phyloP scores from a whole-genome alignment of 176 grass and related monocot genomes.

The Oropetium thomaeum region DNA sequence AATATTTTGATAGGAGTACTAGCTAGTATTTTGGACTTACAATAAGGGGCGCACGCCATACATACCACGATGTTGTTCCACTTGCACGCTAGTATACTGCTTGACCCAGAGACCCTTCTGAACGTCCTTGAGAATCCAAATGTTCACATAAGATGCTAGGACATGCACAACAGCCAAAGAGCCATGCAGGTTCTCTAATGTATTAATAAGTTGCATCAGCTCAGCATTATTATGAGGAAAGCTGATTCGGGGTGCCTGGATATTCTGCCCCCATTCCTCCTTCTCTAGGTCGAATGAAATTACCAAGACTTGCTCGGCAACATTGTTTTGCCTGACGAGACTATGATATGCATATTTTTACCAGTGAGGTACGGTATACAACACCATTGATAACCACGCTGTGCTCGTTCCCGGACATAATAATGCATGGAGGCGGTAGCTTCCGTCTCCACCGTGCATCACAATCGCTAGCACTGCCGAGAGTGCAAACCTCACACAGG shows the following conservation, averaged over 20 bases:
- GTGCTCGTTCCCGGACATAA: no score
- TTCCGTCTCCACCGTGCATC: neutral
- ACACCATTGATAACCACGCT: neutral
- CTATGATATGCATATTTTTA: neutral
- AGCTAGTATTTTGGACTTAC: no score
- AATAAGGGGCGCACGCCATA: no score
- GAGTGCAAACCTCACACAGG: conserved; percentile 3
- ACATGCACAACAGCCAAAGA: neutral
- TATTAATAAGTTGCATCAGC: no score
- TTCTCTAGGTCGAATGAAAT: conserved; percentile 13
- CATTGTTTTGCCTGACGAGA: neutral
- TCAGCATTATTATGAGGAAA: neutral
- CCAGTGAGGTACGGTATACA: neutral
- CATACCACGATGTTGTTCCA: no score
- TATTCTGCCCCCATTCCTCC: neutral
- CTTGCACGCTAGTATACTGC: neutral
- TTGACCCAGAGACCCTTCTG: neutral
- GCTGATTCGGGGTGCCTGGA: neutral
- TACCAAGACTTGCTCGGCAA: neutral
- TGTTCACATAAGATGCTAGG: neutral
- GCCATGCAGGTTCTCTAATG: neutral
- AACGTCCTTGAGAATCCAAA: neutral
- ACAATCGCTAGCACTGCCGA: neutral
- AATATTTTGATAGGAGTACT: no score
- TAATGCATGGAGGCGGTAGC: neutral